Conservation (phyloP, 768 basidiomycete species). For the Tubosaeta sp. region DNA sequence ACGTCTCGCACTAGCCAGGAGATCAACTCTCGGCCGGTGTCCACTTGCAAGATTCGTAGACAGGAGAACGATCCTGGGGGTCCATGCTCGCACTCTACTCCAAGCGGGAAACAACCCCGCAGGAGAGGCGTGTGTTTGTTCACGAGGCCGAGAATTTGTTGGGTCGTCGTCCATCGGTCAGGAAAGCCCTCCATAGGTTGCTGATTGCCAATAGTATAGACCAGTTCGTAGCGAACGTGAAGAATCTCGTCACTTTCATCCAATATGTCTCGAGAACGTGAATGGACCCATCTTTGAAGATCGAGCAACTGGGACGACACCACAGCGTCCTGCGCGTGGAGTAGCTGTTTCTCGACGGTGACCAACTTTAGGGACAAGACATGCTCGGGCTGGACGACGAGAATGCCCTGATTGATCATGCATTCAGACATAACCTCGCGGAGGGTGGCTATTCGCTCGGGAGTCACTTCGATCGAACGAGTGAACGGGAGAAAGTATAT, state of each 20-base stretch:
- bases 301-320: constrained; percentile 18
- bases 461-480: constrained; percentile 16
- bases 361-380: constrained; percentile 46
- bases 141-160: constrained; percentile 35
- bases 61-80: constrained; percentile 6
- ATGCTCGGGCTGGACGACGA: constrained; percentile 48
- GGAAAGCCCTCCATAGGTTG: constrained; percentile 37
- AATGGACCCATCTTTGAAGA: constrained; percentile 19
- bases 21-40: constrained; percentile 6
- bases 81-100: constrained; percentile 5
- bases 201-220: constrained; percentile 43
- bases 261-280: constrained; percentile 16
- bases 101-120: constrained; percentile 3
- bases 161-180: constrained; percentile 39
- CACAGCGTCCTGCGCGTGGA: constrained; percentile 8
- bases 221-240: constrained; percentile 43
- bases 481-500: constrained; percentile 32
- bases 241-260: constrained; percentile 37
- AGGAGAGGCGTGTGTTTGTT: constrained; percentile 3
- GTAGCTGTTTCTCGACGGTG: constrained; percentile 19
- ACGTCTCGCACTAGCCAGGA: constrained; percentile 7
- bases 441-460: constrained; percentile 18
- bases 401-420: constrained; percentile 33
- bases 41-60: constrained; percentile 13
- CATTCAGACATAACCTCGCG: constrained; percentile 27